phyloP scores from a whole-genome alignment of 352 stramenopile species.

The Phytophthora kernoviae region DNA sequence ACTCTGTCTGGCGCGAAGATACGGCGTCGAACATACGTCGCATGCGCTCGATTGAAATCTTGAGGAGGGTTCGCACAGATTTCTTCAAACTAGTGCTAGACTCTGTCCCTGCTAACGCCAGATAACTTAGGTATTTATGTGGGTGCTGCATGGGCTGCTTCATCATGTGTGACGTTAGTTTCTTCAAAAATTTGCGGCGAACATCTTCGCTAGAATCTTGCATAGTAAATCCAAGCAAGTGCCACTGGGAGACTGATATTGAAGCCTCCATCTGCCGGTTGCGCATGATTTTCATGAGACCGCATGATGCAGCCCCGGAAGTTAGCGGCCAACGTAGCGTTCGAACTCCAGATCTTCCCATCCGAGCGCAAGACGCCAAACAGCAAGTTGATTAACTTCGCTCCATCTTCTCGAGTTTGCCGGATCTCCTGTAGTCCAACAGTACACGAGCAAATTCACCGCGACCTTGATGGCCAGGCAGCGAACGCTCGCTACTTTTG shows the following conservation, averaged over 20 bases:
- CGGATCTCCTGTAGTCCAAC: conserved; percentile 18
- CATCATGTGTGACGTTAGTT: conserved; percentile 72
- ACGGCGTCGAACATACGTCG: conserved; percentile 72
- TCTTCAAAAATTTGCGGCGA: conserved; percentile 72
- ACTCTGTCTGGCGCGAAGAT: conserved; percentile 26
- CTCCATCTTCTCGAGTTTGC: conserved; percentile 25
- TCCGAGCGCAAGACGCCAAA: conserved; percentile 71
- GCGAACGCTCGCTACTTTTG: conserved; percentile 51
- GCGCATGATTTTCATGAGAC: conserved; percentile 71
- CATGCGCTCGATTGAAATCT: conserved; percentile 70
- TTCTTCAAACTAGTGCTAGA: conserved; percentile 59
- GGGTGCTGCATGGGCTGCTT: conserved; percentile 60
- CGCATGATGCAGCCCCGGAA: conserved; percentile 60
- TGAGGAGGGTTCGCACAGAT: conserved; percentile 49
- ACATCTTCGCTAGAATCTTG: conserved; percentile 81
- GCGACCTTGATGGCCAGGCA: conserved; percentile 66
- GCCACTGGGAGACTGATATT: conserved; percentile 69
- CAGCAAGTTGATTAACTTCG: conserved; percentile 51
- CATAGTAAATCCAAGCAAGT: conserved; percentile 76
- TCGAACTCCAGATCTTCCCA: conserved; percentile 50
- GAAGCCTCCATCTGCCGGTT: conserved; percentile 56
- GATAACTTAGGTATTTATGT: conserved; percentile 85
- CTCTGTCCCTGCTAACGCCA: conserved; percentile 73
- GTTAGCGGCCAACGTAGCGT: conserved; percentile 39
- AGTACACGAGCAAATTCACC: conserved; percentile 64